Base-by-base conservation (phyloP, 805 yeast species). In the Komagataella kurtzmanii region DNA sequence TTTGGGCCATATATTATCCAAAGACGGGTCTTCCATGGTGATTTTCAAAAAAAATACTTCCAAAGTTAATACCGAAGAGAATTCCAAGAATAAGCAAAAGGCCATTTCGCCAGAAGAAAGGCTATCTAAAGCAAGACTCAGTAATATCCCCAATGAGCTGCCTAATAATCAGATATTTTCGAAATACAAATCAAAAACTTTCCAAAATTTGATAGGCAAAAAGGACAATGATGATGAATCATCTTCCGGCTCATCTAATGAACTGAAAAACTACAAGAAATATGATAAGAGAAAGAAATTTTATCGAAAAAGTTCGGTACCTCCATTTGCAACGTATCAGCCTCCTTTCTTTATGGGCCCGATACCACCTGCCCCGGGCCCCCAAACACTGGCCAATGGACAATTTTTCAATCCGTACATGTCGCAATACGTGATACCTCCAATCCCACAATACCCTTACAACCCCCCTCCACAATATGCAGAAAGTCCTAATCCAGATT, bases 1-100 rank as follows among this genome's bases (percentile, higher is more conserved):
- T 21, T 62, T 84, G 52, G 80, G 80, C 46, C 90, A 85, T 59
- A 73, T 72, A 7, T 56, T 74, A 47, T 65, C 78, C 10, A 76
- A 73, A 56, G 80, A 75, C 54, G 80, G 80, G 7, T 67, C 68
- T 50, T 73, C 80, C 12, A 68, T 68, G 71, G 71, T 68, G 3
- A 58, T 68, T 17, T 68, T 63, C 53, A 68, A 68, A 49, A 66
- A 64, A 51, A 68, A 68, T 50, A 68, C 72, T 0, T 63, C 68
- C 17, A 56, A 64, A 48, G 61, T 67, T 24, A 68, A 68, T 53
- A 68, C 67, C 2, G 66, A 65, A 51, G 67, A 65, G 48, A 61
- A 61, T 24, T 58, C 61, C 7, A 66, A 65, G 48, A 59, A 65
- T 49, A 30, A 30, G 14, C 40, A 30, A 30, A 30, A 30, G 40